Evolutionary conservation across 1,139 yeast species (phyloP).

Genomic region (Debaryomyces sp.): DNA sequence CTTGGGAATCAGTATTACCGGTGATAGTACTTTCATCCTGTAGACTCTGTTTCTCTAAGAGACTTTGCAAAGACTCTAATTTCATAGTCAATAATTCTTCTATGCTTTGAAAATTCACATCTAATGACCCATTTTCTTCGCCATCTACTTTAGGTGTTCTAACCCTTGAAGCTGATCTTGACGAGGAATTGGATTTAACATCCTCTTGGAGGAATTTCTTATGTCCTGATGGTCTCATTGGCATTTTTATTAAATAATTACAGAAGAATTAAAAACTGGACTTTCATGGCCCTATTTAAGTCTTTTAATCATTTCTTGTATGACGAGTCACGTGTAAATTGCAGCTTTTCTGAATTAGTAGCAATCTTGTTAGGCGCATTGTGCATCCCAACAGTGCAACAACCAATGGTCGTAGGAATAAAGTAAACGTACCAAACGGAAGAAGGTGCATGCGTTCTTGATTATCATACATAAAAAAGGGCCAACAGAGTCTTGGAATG

Average conservation of each 20-base stretch:
- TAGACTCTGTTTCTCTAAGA: slow-evolving; percentile 15
- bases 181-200: slow-evolving; percentile 26
- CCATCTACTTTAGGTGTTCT: slow-evolving; percentile 48
- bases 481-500: neutral
- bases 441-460: neutral
- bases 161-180: slow-evolving; percentile 42
- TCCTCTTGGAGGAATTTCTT: slow-evolving; percentile 19
- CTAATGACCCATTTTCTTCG: slow-evolving; percentile 46
- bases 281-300: neutral
- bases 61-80: slow-evolving; percentile 35
- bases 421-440: neutral
- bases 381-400: neutral
- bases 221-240: slow-evolving; percentile 10
- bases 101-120: slow-evolving; percentile 40
- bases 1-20: slow-evolving; percentile 17
- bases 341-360: neutral
- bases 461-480: neutral
- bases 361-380: neutral
- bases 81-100: slow-evolving; percentile 45
- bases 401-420: neutral
- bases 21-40: slow-evolving; percentile 3
- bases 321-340: neutral
- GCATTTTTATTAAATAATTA: slow-evolving; percentile 6
- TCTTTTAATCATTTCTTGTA: neutral
- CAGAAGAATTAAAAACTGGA: neutral